phyloP scores from a whole-genome alignment of 176 grass and related monocot species.

The Eleusine coracana region DNA sequence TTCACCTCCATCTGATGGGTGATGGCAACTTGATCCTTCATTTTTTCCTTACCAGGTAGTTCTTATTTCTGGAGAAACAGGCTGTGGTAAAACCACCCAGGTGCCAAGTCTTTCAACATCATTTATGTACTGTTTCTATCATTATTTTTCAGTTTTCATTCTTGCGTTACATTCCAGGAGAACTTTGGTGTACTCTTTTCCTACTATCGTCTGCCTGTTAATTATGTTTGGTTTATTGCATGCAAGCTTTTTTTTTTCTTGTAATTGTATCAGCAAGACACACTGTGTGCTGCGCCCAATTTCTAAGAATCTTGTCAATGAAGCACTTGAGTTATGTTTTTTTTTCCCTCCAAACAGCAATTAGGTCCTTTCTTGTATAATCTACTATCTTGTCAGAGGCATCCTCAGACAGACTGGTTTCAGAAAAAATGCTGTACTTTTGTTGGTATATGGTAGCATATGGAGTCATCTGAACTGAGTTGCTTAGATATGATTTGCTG shows the following conservation, averaged over 20 bases:
- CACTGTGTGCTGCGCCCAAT: constrained; percentile 18
- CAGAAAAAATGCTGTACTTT: not conserved
- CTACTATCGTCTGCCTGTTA: constrained; percentile 6
- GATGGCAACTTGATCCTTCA: constrained; percentile 43
- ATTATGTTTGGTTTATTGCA: constrained; percentile 15
- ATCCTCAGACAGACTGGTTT: constrained; percentile 10
- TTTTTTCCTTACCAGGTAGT: constrained; percentile 71
- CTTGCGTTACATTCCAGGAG: not conserved
- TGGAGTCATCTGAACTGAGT: not conserved
- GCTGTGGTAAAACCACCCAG: constrained; percentile 99
- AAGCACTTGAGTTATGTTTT: constrained; percentile 11
- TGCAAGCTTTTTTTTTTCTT: constrained; percentile 14
- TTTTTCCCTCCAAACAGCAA: constrained; percentile 1
- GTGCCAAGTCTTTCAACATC: constrained; percentile 42
- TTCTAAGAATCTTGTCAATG: constrained; percentile 1
- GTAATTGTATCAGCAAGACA: constrained; percentile 15
- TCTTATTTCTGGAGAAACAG: constrained; percentile 97
- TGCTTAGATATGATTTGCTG: constrained; percentile 28
- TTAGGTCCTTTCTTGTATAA: constrained; percentile 1
- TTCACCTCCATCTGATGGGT: constrained; percentile 18
- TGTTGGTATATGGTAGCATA: not conserved
- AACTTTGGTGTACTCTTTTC: not conserved
- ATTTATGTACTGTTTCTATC: constrained; percentile 4
- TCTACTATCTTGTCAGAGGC: not conserved
- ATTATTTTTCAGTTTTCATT: constrained; percentile 14